Evolutionary conservation across 768 basidiomycete species (phyloP).

Genomic region (Tylopilus rubrobrunneus): DNA sequence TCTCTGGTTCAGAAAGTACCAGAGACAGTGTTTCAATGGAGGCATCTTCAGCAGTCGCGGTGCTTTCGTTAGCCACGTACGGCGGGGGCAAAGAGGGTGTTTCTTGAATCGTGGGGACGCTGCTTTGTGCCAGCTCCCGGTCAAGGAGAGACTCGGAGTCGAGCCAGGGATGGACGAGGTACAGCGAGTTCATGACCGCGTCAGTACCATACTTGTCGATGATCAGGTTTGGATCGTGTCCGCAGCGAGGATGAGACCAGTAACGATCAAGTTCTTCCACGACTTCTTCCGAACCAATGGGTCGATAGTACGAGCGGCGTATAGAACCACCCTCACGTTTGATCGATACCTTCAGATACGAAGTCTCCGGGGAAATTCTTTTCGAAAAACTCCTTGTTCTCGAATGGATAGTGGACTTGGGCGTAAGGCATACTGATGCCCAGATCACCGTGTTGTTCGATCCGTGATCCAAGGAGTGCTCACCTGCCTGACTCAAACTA

Average conservation of each 20-base stretch:
- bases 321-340: conserved; percentile 99
- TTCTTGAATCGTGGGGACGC: not conserved
- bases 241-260: conserved; percentile 92
- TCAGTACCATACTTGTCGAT: conserved; percentile 93
- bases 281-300: conserved; percentile 87
- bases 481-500: conserved; percentile 99
- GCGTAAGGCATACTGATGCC: conserved; percentile 91
- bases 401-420: conserved; percentile 96
- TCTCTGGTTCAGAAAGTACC: not conserved
- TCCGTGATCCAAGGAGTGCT: conserved; percentile 15
- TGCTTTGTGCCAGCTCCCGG: not conserved
- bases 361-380: conserved; percentile 91
- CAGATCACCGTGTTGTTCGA: not conserved
- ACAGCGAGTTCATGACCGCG: conserved; percentile 46
- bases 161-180: not conserved
- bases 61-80: too few relatives aligned
- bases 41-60: not conserved
- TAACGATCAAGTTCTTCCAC: conserved; percentile 97
- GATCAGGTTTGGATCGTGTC: conserved; percentile 89
- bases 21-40: too few relatives aligned
- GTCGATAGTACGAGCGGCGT: conserved; percentile 95
- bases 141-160: not conserved
- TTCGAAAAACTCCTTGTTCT: conserved; percentile 88
- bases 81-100: too few relatives aligned
- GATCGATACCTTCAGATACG: conserved; percentile 97